Conservation (phyloP, 805 yeast species). For the Wickerhamiella alocasiicola region DNA sequence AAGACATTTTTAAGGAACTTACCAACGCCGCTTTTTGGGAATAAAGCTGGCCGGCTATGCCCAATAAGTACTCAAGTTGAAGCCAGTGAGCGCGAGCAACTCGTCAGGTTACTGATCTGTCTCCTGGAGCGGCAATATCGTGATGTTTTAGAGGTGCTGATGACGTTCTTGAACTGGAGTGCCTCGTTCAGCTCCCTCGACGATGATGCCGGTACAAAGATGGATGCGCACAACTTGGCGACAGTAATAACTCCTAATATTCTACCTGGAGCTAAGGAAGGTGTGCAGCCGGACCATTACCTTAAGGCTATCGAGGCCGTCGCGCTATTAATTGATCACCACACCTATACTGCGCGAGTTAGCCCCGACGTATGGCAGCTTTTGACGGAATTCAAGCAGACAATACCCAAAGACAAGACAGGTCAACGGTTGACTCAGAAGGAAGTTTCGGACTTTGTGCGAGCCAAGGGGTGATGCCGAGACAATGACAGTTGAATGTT, state of each 20-base stretch:
- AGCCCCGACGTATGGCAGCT: conserved; percentile 52
- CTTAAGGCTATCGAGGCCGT: conserved; percentile 86
- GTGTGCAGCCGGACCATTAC: conserved; percentile 33
- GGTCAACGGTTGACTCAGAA: conserved; percentile 1
- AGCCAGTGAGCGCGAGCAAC: conserved; percentile 19
- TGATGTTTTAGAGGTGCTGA: conserved; percentile 72
- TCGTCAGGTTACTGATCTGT: conserved; percentile 42
- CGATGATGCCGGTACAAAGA: conserved; percentile 81
- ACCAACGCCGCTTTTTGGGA: conserved; percentile 82
- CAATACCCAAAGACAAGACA: conserved; percentile 9
- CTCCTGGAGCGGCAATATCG: conserved; percentile 72
- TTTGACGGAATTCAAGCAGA: conserved; percentile 32
- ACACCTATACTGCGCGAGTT: conserved; percentile 64
- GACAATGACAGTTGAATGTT: too few species aligned
- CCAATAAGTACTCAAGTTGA: conserved; percentile 31
- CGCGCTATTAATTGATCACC: conserved; percentile 65
- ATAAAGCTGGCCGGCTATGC: conserved; percentile 66
- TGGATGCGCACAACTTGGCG: conserved; percentile 91
- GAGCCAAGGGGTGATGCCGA: too few species aligned
- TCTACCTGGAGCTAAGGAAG: conserved; percentile 33
- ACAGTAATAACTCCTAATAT: conserved; percentile 93
- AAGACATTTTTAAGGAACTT: conserved; percentile 85
- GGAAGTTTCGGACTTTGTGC: conserved; percentile 4
- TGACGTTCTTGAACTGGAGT: conserved; percentile 85
- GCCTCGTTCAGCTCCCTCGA: conserved; percentile 90